Conservation (phyloP, 805 yeast species). For the Ogataea henricii region DNA sequence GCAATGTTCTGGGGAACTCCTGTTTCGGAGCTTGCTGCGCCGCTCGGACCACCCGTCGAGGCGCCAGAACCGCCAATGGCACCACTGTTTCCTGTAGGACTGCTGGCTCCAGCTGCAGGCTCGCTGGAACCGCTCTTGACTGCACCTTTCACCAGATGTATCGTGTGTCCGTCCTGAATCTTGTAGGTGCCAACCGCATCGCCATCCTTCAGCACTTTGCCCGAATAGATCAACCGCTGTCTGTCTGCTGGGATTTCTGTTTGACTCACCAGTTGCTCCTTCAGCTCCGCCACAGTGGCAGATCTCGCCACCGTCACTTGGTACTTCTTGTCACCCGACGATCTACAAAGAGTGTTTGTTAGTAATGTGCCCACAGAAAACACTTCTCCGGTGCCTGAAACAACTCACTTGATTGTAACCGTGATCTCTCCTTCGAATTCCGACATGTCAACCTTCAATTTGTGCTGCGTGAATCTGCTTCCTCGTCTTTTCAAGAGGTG, state of each 20-base stretch:
- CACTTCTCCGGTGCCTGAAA: neutral
- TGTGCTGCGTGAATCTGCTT: neutral
- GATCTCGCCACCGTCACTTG: conserved; percentile 56
- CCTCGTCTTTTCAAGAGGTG: neutral
- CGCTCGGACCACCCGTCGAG: conserved; percentile 25
- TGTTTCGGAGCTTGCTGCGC: conserved; percentile 29
- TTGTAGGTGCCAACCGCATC: conserved; percentile 77
- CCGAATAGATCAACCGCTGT: conserved; percentile 90
- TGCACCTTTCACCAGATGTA: conserved; percentile 88
- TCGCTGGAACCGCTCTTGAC: conserved; percentile 33
- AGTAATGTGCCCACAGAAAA: neutral
- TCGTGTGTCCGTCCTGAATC: conserved; percentile 80
- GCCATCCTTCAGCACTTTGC: conserved; percentile 85
- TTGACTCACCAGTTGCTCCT: conserved; percentile 59
- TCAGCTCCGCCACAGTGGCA: conserved; percentile 66
- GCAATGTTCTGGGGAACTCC: conserved; percentile 75
- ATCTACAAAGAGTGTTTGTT: conserved; percentile 23
- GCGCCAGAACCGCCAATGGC: conserved; percentile 22
- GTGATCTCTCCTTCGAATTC: conserved; percentile 20
- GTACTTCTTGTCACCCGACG: conserved; percentile 79
- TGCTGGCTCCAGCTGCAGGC: neutral
- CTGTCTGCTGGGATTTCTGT: conserved; percentile 72
- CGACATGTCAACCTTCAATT: neutral
- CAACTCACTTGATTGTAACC: conserved; percentile 34
- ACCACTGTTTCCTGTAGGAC: neutral